Base-by-base conservation (phyloP, 169 alveolate genomes). In the Eimeria falciformis region DNA sequence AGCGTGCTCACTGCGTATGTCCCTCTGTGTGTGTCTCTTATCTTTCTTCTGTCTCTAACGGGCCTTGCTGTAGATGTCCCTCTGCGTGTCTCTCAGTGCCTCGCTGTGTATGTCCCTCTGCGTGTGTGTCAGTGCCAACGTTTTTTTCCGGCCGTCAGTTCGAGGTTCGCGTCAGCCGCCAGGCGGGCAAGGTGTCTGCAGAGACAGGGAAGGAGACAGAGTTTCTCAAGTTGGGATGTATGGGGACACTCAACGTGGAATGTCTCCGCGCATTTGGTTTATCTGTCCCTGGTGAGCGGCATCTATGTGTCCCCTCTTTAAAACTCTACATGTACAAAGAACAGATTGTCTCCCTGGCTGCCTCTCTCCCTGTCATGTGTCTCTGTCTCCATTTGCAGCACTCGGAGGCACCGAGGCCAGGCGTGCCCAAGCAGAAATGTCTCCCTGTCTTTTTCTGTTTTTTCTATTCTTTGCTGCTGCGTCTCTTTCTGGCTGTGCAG, bases 81-180 rank as follows among this genome's bases (percentile, higher is more conserved):
- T 50, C 23, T 21, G 18, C n/a, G n/a, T n/a, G n/a, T n/a, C n/a
- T n/a, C n/a, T n/a, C n/a, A n/a, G n/a, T n/a, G n/a, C n/a, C n/a
- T n/a, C n/a, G n/a, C n/a, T n/a, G n/a, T n/a, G n/a, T 50, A 50
- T 7, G 62, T 50, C 37, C 29, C n/a, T 62, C 1, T 62, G 73
- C 73, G 73, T 0, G 0, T 62, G 73, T n/a, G 37, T 18, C 78
- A 81, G 90, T 50, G 45, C 43, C 66, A 11, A 53, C 78, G 23
- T 81, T 81, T 37, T 65, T 81, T 9, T 56, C 90, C 40, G 90
- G 90, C 11, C 90, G 90, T n/a, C 90, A 81, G 62, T 75, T 81
- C 43, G 56, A 81, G n/a, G 37, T 81, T 23, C 17, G 25, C 45
- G 79, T 68, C 11, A 6, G 47, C 53, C 79, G 79, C 79, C 43